Evolutionary conservation across 2,329 filamentous ascomycete genomes (phyloP).

Genomic region (Arachnomyces sp.): DNA sequence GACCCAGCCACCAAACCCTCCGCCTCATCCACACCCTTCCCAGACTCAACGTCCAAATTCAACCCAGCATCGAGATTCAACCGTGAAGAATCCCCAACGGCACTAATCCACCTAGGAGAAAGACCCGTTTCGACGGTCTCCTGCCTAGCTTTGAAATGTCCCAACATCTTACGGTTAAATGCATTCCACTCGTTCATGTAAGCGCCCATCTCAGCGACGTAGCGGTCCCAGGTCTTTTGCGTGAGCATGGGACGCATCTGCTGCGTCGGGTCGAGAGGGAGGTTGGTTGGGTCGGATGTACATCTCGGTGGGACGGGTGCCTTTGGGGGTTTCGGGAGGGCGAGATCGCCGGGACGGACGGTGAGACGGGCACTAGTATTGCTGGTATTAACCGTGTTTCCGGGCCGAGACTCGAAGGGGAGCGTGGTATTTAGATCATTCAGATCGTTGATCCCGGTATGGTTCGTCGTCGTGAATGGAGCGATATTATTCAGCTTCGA

Average conservation of each 20-base stretch:
- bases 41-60: not conserved
- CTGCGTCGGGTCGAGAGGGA: conserved; percentile 8
- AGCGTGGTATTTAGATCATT: conserved; percentile 47
- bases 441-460: conserved; percentile 45
- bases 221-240: conserved; percentile 43
- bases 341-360: conserved; percentile 31
- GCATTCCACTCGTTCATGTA: conserved; percentile 52
- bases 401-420: conserved; percentile 52
- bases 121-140: conserved; percentile 40
- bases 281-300: not conserved
- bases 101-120: conserved; percentile 44
- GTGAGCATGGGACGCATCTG: conserved; percentile 35
- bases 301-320: conserved; percentile 35
- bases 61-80: conserved; percentile 20
- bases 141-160: conserved; percentile 49
- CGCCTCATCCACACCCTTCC: conserved; percentile 18
- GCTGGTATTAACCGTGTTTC: conserved; percentile 26
- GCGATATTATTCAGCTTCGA: conserved; percentile 43
- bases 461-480: conserved; percentile 42
- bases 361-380: conserved; percentile 32
- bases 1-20: conserved; percentile 22
- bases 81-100: conserved; percentile 40
- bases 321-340: conserved; percentile 46
- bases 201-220: conserved; percentile 45
- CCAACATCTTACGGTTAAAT: conserved; percentile 49